Percentiles rank a stretch among this genome's conserved stretches.
Conservation (phyloP, 495 filamentous ascomycete genomes). For the Evansstolkia leycettana region DNA sequence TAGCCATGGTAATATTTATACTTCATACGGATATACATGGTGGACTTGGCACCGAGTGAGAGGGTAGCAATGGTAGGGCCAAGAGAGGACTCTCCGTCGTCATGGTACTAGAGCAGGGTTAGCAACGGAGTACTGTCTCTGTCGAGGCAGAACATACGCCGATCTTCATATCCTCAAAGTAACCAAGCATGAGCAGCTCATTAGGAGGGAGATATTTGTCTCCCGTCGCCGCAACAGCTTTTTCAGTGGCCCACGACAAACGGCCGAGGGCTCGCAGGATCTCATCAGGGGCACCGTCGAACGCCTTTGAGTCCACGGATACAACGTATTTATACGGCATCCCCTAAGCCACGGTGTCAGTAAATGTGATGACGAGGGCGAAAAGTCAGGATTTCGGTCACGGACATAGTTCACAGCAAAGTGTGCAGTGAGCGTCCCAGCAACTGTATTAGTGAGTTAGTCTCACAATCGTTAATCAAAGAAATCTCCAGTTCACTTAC, state of each 20-base stretch:
- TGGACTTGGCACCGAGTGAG: slow-evolving; percentile 56
- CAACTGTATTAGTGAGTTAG: slow-evolving; percentile 9
- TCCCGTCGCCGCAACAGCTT: slow-evolving; percentile 17
- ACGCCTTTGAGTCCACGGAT: slow-evolving; percentile 47
- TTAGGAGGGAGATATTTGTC: slow-evolving; percentile 35
- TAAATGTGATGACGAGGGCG: too few species aligned
- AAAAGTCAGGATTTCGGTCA: slow-evolving; percentile 1
- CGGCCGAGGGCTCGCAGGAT: slow-evolving; percentile 47
- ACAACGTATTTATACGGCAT: slow-evolving; percentile 77
- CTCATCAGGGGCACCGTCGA: slow-evolving; percentile 44
- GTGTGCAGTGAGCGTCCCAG: slow-evolving; percentile 47
- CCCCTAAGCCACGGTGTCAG: slow-evolving; percentile 34
- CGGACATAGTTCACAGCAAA: slow-evolving; percentile 65
- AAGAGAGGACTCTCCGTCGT: slow-evolving; percentile 68
- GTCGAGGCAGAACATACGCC: slow-evolving; percentile 36
- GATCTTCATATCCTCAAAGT: slow-evolving; percentile 58
- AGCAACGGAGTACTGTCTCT: background rate
- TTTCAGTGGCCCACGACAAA: slow-evolving; percentile 51
- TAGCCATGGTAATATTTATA: slow-evolving; percentile 33
- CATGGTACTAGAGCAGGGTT: slow-evolving; percentile 51
- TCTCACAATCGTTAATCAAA: slow-evolving; percentile 14
- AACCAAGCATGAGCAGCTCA: slow-evolving; percentile 64
- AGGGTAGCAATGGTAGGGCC: slow-evolving; percentile 67
- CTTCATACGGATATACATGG: slow-evolving; percentile 65
- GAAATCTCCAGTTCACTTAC: slow-evolving; percentile 16